phyloP scores from a whole-genome alignment of 768 basidiomycete species.

The Tricholoma furcatifolium region DNA sequence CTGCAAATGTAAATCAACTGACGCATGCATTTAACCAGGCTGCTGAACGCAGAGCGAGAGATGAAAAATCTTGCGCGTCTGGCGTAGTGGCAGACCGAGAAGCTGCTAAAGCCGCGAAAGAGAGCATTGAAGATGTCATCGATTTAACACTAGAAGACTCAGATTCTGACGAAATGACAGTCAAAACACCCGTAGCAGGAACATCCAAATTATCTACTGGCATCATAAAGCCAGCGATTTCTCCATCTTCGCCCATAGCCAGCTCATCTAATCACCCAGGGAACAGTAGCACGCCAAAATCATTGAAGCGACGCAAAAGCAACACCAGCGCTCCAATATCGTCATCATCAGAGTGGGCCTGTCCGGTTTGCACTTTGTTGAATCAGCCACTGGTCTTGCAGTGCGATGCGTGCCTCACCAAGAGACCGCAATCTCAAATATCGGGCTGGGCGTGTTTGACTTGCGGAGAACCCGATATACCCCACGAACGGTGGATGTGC shows the following conservation, averaged over 20 bases:
- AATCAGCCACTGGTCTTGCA: constrained; percentile 48
- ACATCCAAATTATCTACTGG: constrained; percentile 21
- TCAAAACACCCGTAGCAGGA: constrained; percentile 23
- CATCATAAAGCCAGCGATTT: constrained; percentile 8
- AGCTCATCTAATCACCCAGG: background rate
- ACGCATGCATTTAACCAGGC: constrained; percentile 51
- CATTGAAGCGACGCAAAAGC: constrained; percentile 9
- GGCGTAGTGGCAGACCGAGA: constrained; percentile 56
- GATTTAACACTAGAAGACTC: constrained; percentile 51
- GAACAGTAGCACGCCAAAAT: background rate
- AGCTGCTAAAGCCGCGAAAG: constrained; percentile 65
- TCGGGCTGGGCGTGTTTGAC: constrained; percentile 63
- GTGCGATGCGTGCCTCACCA: constrained; percentile 59
- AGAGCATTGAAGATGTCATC: constrained; percentile 61
- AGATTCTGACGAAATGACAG: constrained; percentile 35
- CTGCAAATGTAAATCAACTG: background rate
- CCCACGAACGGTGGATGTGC: constrained; percentile 75
- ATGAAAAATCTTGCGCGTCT: constrained; percentile 75
- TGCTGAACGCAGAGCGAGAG: constrained; percentile 73
- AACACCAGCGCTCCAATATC: background rate
- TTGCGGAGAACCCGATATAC: constrained; percentile 64
- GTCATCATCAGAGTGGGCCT: constrained; percentile 43
- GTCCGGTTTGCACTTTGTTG: constrained; percentile 62
- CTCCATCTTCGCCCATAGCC: constrained; percentile 4
- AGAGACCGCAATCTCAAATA: constrained; percentile 25